phyloP scores from a whole-genome alignment of 257 asterid species.

The Fraxinus cuspidata region DNA sequence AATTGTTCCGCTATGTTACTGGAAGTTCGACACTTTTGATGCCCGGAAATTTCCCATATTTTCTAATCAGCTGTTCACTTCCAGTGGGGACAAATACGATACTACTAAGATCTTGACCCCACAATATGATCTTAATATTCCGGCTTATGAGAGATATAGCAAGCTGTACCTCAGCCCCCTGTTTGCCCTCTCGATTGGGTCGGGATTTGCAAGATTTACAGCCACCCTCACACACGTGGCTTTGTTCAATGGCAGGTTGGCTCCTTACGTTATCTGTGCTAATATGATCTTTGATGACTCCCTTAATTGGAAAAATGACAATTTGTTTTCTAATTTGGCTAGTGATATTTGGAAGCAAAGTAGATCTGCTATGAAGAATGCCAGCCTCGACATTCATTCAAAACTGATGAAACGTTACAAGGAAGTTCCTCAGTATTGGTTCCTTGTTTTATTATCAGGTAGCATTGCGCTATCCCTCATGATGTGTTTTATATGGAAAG shows the following conservation, averaged over 20 bases:
- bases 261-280: not conserved
- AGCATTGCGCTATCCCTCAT: constrained; percentile 65
- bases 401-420: constrained; percentile 81
- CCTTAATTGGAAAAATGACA: not conserved
- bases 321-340: constrained; percentile 15
- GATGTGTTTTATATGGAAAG: constrained; percentile 79
- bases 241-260: constrained; percentile 88
- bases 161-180: constrained; percentile 97
- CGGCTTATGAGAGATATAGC: constrained; percentile 75
- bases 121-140: constrained; percentile 66
- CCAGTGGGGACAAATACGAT: constrained; percentile 69
- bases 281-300: not conserved
- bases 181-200: constrained; percentile 91
- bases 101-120: constrained; percentile 83
- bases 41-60: constrained; percentile 92
- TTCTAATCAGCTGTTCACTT: constrained; percentile 76
- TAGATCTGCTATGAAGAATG: constrained; percentile 66
- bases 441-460: constrained; percentile 55
- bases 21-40: constrained; percentile 91
- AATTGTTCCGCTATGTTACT: constrained; percentile 85
- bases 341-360: constrained; percentile 94
- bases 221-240: constrained; percentile 94
- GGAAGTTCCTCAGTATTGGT: constrained; percentile 97
- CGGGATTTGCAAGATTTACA: constrained; percentile 92
- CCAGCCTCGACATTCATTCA: constrained; percentile 67